Conservation (phyloP, 129 eudicot genomes). For the Tagetes erecta region DNA sequence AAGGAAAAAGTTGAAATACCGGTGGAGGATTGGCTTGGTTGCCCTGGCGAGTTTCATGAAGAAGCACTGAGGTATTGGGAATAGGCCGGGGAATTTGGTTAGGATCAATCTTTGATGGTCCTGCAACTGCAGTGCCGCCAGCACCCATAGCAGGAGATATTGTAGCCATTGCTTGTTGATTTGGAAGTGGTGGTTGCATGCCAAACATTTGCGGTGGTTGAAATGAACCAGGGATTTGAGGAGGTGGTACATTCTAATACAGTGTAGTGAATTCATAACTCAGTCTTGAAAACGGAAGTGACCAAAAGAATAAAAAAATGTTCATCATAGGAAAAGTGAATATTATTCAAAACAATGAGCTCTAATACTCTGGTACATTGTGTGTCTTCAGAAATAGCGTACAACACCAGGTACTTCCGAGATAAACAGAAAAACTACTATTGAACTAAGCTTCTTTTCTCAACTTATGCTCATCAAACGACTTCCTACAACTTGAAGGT, state of each 20-base stretch:
- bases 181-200: conserved; percentile 68
- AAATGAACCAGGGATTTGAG: conserved; percentile 49
- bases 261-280: conserved; percentile 26
- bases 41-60: conserved; percentile 95
- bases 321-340: conserved; percentile 15
- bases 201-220: conserved; percentile 81
- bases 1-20: conserved; percentile 46
- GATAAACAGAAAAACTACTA: background rate
- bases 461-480: conserved; percentile 9
- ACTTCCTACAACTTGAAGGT: conserved; percentile 8
- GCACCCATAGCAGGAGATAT: conserved; percentile 66
- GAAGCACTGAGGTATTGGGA: conserved; percentile 60
- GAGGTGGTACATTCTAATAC: conserved; percentile 63
- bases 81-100: conserved; percentile 94
- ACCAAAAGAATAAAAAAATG: background rate
- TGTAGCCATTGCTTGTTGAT: conserved; percentile 77
- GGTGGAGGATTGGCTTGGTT: conserved; percentile 99
- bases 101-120: conserved; percentile 83
- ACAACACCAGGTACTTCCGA: background rate
- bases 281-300: conserved; percentile 19
- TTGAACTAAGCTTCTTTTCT: background rate
- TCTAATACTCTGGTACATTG: conserved; percentile 1
- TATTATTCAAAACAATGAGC: background rate
- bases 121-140: conserved; percentile 55
- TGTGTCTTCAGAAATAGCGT: background rate